These are phyloP conservation scores for Epichloe baconii DNA, from an alignment of 2,329 filamentous ascomycete genomes.

Conservation along the genomic window DNA sequence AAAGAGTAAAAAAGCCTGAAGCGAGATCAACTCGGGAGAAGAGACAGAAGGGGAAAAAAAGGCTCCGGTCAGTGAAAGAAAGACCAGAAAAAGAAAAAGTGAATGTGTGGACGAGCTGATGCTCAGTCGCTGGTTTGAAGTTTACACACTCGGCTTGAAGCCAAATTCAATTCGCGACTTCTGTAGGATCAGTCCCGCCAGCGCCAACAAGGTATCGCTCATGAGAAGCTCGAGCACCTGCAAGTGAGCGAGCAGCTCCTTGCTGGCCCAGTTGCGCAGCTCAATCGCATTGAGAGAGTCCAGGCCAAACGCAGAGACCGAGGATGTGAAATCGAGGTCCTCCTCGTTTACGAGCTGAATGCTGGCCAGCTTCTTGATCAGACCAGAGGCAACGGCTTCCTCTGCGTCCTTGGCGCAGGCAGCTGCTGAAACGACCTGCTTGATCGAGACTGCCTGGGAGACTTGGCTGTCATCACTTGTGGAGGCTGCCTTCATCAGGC, in stretches of 20 bases:
- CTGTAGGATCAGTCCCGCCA: slow-evolving; percentile 13
- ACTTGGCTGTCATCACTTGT: neutral
- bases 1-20: too few species aligned
- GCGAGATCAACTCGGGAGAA: too few species aligned
- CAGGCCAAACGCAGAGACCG: slow-evolving; percentile 19
- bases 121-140: too few species aligned
- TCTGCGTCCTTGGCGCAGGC: slow-evolving; percentile 5
- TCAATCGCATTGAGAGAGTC: slow-evolving; percentile 38
- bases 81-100: too few species aligned
- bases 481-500: slow-evolving; percentile 1
- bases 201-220: slow-evolving; percentile 26
- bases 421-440: neutral
- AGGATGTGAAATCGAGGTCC: slow-evolving; percentile 7
- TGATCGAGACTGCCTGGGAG: slow-evolving; percentile 10
- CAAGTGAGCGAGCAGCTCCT: slow-evolving; percentile 27
- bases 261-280: slow-evolving; percentile 36
- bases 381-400: slow-evolving; percentile 11
- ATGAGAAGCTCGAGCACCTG: slow-evolving; percentile 43
- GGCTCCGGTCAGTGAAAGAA: too few species aligned
- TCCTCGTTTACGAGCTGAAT: slow-evolving; percentile 14
- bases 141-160: neutral
- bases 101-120: too few species aligned
- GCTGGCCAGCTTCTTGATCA: slow-evolving; percentile 22
- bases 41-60: too few species aligned
- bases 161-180: slow-evolving; percentile 13